phyloP scores from a whole-genome alignment of 345 rosid genomes.

The Adansonia digitata region DNA sequence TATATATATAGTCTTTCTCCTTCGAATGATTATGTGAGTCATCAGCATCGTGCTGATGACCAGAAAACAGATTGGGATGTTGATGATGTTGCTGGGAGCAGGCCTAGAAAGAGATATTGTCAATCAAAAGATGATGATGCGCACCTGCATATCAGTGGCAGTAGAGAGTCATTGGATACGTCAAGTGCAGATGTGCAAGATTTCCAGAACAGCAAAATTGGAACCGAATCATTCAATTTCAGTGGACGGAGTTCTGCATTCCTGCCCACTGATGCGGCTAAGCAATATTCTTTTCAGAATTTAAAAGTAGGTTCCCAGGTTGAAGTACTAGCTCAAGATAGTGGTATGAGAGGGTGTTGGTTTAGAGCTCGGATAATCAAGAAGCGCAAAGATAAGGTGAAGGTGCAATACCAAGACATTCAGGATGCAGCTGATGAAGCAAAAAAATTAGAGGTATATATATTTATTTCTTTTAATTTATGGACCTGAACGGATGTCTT shows the following conservation, averaged over 20 bases:
- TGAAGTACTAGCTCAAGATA: constrained; percentile 73
- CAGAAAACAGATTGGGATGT: constrained; percentile 13
- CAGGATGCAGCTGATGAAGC: constrained; percentile 63
- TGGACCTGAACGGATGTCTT: not conserved
- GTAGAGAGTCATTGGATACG: constrained; percentile 15
- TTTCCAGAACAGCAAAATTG: constrained; percentile 17
- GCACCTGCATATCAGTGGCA: not conserved
- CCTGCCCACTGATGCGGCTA: constrained; percentile 9
- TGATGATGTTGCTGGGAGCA: constrained; percentile 10
- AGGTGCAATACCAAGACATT: constrained; percentile 73
- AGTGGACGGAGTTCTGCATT: constrained; percentile 16
- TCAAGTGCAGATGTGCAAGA: constrained; percentile 12
- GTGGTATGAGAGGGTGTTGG: constrained; percentile 93
- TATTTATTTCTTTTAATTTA: not conserved
- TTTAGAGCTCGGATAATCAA: constrained; percentile 60
- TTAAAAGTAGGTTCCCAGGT: constrained; percentile 53
- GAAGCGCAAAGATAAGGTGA: constrained; percentile 57
- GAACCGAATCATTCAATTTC: constrained; percentile 3
- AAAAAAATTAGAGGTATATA: constrained; percentile 55
- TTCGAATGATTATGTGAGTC: constrained; percentile 19
- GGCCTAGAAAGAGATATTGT: constrained; percentile 38
- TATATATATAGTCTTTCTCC: constrained; percentile 26
- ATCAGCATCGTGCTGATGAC: constrained; percentile 13
- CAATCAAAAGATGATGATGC: constrained; percentile 24
- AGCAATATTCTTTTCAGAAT: constrained; percentile 18